phyloP scores from a whole-genome alignment of 345 rosid genomes.

The Populus nigra region DNA sequence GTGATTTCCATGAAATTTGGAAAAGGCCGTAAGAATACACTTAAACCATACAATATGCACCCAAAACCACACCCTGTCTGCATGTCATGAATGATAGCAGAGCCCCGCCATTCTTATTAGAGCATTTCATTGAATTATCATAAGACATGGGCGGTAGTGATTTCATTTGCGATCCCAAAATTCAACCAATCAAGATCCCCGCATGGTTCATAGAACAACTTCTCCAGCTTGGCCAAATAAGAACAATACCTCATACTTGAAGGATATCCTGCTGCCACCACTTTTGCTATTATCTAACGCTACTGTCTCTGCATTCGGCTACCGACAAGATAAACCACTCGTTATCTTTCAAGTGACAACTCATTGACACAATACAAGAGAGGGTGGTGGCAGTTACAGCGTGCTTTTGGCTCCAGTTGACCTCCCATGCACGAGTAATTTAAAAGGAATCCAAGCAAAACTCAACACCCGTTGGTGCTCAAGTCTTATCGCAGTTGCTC shows the following conservation, averaged over 20 bases:
- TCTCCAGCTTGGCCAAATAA: neutral
- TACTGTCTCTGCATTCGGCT: neutral
- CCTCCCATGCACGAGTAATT: no score
- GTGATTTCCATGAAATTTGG: neutral
- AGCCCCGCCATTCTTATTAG: neutral
- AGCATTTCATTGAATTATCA: neutral
- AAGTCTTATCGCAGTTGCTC: neutral
- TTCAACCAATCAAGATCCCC: neutral
- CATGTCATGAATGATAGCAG: neutral
- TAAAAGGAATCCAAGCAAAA: neutral
- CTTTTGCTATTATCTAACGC: neutral
- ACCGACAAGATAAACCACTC: neutral
- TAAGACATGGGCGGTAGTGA: neutral
- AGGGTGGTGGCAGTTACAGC: neutral
- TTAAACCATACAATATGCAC: neutral
- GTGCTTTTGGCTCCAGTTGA: no score
- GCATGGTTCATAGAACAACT: no score
- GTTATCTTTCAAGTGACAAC: neutral
- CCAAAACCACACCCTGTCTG: neutral
- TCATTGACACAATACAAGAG: no score
- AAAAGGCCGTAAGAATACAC: neutral
- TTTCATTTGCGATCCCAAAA: neutral
- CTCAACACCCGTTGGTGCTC: neutral
- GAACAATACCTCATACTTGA: neutral
- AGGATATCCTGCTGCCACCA: neutral